Percentiles rank a stretch among this genome's conserved stretches.
These are phyloP conservation scores for Rhazya stricta DNA, from an alignment of 257 asterid genomes.

Conservation along the genomic window DNA sequence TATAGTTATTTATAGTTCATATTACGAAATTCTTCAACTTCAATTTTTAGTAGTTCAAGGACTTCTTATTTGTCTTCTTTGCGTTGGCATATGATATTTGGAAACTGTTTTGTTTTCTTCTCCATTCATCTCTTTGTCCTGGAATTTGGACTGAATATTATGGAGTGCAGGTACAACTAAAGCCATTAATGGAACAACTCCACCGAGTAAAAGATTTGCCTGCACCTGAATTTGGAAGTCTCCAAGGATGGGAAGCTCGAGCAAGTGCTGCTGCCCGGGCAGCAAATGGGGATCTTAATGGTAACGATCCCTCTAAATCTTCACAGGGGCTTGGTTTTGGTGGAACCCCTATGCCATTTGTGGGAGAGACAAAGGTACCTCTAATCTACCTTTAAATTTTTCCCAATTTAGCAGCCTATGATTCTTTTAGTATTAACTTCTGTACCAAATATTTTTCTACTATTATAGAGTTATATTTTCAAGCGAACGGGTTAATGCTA, in stretches of 20 bases:
- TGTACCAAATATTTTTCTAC: not conserved
- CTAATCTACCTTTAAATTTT: not conserved
- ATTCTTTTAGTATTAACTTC: not conserved
- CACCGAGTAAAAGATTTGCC: constrained; percentile 84
- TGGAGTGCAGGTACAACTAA: constrained; percentile 62
- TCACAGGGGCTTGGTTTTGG: constrained; percentile 50
- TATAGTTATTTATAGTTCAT: not conserved
- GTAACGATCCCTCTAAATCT: constrained; percentile 55
- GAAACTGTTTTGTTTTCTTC: not conserved
- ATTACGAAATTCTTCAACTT: not conserved
- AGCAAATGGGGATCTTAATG: constrained; percentile 55
- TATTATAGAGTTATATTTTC: no score
- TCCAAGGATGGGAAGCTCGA: constrained; percentile 85
- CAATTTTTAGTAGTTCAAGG: not conserved
- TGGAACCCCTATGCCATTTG: constrained; percentile 87
- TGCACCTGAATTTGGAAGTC: constrained; percentile 79
- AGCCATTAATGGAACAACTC: constrained; percentile 78
- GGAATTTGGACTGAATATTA: not conserved
- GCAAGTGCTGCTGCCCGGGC: constrained; percentile 63
- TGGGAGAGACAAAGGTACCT: constrained; percentile 84
- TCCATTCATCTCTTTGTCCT: not conserved
- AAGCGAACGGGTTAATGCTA: not conserved
- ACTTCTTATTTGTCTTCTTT: not conserved
- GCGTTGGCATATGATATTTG: not conserved
- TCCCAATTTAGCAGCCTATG: not conserved